Evolutionary conservation across 2,329 filamentous ascomycete genomes (phyloP).

Genomic region (Xylariaceae sp.): DNA sequence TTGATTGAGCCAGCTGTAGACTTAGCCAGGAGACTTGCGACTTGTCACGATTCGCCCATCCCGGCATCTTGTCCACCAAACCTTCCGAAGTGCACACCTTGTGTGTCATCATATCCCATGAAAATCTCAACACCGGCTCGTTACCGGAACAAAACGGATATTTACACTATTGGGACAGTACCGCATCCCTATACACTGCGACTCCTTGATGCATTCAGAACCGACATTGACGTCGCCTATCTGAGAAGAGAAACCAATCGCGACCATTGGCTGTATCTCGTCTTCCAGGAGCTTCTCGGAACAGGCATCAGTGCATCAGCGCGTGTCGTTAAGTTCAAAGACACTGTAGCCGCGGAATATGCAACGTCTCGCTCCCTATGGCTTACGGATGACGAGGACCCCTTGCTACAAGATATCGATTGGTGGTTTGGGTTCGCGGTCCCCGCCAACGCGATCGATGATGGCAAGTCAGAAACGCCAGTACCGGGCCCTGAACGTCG

Average conservation of each 20-base stretch:
- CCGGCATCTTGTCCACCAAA: slow-evolving; percentile 83
- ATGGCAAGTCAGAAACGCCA: slow-evolving; percentile 53
- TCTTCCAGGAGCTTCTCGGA: slow-evolving; percentile 67
- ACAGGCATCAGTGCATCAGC: slow-evolving; percentile 57
- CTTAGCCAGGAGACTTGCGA: slow-evolving; percentile 69
- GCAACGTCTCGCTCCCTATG: slow-evolving; percentile 66
- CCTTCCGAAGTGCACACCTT: slow-evolving; percentile 66
- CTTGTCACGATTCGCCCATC: slow-evolving; percentile 70
- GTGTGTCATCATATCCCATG: slow-evolving; percentile 60
- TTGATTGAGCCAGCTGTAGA: slow-evolving; percentile 66
- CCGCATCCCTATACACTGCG: slow-evolving; percentile 87
- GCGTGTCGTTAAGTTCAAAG: slow-evolving; percentile 73
- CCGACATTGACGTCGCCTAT: slow-evolving; percentile 58
- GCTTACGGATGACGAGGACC: slow-evolving; percentile 65
- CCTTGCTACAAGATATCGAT: slow-evolving; percentile 66
- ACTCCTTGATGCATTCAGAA: slow-evolving; percentile 59
- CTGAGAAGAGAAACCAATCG: slow-evolving; percentile 65
- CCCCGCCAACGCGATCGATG: slow-evolving; percentile 52
- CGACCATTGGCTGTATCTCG: slow-evolving; percentile 71
- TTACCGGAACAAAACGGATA: slow-evolving; percentile 66
- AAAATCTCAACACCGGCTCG: slow-evolving; percentile 61
- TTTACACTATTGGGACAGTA: slow-evolving; percentile 81
- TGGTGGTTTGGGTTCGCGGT: slow-evolving; percentile 88
- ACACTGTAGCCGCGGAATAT: slow-evolving; percentile 68
- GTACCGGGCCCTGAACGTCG: slow-evolving; percentile 55